A percentile compares a stretch with the other conserved stretches of the same genome.
phyloP scores from a whole-genome alignment of 441 rosid species.

The Metrosideros polymorpha region DNA sequence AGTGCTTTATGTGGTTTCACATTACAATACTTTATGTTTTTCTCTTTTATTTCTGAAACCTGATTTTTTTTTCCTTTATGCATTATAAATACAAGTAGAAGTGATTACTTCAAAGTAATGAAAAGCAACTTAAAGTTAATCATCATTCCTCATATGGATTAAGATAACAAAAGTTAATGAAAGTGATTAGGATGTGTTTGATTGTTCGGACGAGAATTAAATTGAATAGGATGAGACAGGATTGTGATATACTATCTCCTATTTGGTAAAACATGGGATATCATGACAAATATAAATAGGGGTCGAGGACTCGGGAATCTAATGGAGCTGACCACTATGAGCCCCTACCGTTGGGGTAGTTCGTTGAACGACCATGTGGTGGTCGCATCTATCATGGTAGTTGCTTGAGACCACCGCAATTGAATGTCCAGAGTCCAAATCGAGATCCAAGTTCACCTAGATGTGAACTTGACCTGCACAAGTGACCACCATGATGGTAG shows the following conservation, averaged over 20 bases:
- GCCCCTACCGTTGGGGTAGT: neutral
- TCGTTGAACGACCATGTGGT: neutral
- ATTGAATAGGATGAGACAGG: neutral
- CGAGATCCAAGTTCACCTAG: neutral
- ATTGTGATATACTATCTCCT: neutral
- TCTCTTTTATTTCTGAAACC: neutral
- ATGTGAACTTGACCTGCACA: neutral
- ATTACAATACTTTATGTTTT: neutral
- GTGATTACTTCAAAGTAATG: neutral
- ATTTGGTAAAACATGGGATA: neutral
- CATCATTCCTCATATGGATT: neutral
- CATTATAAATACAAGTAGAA: neutral
- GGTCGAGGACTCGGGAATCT: no score
- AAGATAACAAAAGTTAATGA: neutral
- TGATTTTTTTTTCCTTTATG: neutral
- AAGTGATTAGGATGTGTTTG: neutral
- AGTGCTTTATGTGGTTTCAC: neutral
- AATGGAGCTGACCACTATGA: neutral
- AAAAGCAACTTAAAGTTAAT: neutral
- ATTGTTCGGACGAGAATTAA: neutral
- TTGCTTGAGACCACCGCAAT: neutral
- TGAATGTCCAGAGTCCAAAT: neutral
- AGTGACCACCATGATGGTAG: neutral
- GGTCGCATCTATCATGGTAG: rapidly evolving
- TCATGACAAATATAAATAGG: neutral